These are phyloP conservation scores for Chrysoporthe austroafricana DNA, from an alignment of 2,329 filamentous ascomycete species.

Conservation along the genomic window DNA sequence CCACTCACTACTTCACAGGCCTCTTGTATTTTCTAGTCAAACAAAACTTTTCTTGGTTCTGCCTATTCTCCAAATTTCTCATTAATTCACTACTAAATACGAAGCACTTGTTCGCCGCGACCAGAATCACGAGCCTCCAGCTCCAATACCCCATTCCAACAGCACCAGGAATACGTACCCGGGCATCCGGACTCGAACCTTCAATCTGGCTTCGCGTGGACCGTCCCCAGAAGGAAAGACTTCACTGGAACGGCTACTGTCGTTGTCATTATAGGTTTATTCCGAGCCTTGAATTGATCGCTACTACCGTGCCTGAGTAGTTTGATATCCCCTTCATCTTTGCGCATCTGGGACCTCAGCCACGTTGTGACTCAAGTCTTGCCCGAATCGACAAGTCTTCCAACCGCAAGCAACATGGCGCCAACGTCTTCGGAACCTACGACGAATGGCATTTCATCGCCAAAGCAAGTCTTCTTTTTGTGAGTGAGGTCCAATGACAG, in stretches of 20 bases:
- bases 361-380: background rate
- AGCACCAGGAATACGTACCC: background rate
- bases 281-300: too few species aligned
- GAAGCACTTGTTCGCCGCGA: background rate
- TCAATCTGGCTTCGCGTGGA: too few species aligned
- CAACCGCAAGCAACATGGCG: slow-evolving; percentile 14
- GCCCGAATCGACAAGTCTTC: background rate
- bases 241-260: too few species aligned
- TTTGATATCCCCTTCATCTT: too few species aligned
- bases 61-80: too few species aligned
- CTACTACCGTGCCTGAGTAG: too few species aligned
- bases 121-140: background rate
- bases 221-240: too few species aligned
- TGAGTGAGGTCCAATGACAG: slow-evolving; percentile 33
- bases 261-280: too few species aligned
- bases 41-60: background rate
- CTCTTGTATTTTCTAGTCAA: background rate
- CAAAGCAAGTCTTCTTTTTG: slow-evolving; percentile 49
- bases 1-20: background rate
- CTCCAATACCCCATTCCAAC: background rate
- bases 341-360: too few species aligned
- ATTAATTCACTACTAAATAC: background rate
- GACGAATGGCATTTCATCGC: slow-evolving; percentile 22
- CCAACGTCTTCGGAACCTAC: slow-evolving; percentile 6
- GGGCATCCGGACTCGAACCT: too few species aligned